These are phyloP conservation scores for Botrytis paeoniae DNA, from an alignment of 2,329 filamentous ascomycete species.

Conservation along the genomic window DNA sequence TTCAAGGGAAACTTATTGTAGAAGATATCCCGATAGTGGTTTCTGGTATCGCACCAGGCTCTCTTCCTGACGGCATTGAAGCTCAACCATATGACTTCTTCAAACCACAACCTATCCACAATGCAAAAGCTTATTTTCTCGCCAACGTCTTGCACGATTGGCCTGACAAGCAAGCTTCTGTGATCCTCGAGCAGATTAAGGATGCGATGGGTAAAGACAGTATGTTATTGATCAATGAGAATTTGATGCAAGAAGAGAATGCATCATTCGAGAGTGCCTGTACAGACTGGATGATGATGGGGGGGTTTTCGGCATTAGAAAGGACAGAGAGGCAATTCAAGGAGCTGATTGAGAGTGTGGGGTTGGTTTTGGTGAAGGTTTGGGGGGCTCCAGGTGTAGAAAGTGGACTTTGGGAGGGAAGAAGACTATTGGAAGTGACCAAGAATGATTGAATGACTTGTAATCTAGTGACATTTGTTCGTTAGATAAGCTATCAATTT, in stretches of 20 bases:
- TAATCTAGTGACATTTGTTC: neutral
- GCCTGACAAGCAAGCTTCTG: slow-evolving; percentile 13
- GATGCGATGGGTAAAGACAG: slow-evolving; percentile 7
- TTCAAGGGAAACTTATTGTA: slow-evolving; percentile 11
- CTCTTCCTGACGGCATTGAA: neutral
- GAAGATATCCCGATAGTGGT: slow-evolving; percentile 8
- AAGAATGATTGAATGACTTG: neutral
- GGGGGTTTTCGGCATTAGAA: slow-evolving; percentile 8
- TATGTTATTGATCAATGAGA: slow-evolving; percentile 9
- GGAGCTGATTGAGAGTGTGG: neutral
- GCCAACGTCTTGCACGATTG: slow-evolving; percentile 5
- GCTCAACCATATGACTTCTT: slow-evolving; percentile 13
- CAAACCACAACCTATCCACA: neutral
- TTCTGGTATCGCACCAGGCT: neutral
- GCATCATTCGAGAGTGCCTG: neutral
- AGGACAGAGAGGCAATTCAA: slow-evolving; percentile 5
- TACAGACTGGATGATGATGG: slow-evolving; percentile 14
- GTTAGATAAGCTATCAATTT: too few relatives aligned
- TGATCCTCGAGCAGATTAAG: slow-evolving; percentile 3
- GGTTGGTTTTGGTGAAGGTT: neutral
- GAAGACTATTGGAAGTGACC: slow-evolving; percentile 13
- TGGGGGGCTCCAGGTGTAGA: neutral
- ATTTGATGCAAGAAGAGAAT: slow-evolving; percentile 8
- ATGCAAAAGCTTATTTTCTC: slow-evolving; percentile 15
- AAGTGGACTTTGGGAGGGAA: neutral